phyloP scores from a whole-genome alignment of 768 basidiomycete genomes.

The Strobilomyces echinocephalus region DNA sequence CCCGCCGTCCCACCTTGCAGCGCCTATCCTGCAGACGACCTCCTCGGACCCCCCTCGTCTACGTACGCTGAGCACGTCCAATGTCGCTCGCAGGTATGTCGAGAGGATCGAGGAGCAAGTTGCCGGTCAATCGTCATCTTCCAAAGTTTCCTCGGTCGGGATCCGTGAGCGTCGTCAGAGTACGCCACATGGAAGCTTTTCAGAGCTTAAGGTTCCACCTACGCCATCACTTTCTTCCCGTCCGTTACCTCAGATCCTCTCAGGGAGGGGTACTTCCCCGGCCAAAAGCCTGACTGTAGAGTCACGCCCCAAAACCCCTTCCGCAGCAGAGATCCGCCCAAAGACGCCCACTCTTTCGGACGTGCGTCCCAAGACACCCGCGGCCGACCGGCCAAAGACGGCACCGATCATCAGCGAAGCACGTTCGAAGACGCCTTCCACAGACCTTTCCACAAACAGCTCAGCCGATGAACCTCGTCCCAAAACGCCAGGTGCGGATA shows the following conservation, averaged over 20 bases:
- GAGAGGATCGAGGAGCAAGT: constrained; percentile 38
- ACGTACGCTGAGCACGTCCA: constrained; percentile 35
- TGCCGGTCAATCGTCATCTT: constrained; percentile 30
- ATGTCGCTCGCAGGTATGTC: constrained; percentile 30
- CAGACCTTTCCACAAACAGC: constrained; percentile 10
- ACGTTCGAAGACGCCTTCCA: constrained; percentile 18
- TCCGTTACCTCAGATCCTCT: constrained; percentile 20
- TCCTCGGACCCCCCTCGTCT: constrained; percentile 19
- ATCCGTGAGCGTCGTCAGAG: constrained; percentile 50
- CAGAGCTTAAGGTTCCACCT: constrained; percentile 15
- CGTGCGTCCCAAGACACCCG: constrained; percentile 21
- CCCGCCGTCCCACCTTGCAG: background rate
- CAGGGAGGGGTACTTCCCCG: constrained; percentile 6
- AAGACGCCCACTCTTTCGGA: constrained; percentile 19
- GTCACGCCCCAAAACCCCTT: constrained; percentile 19
- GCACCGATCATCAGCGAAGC: constrained; percentile 8
- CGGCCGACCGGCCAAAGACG: constrained; percentile 14
- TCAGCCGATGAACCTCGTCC: constrained; percentile 17
- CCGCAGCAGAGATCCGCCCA: constrained; percentile 14
- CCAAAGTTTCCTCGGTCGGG: constrained; percentile 20
- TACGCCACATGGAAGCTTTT: constrained; percentile 32
- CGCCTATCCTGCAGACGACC: constrained; percentile 2
- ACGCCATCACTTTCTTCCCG: constrained; percentile 14
- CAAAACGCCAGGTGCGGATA: constrained; percentile 19
- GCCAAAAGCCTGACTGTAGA: constrained; percentile 15